Evolutionary conservation across 1,284 basidiomycete genomes (phyloP).

Genomic region (Papiliotrema nemorosa): DNA sequence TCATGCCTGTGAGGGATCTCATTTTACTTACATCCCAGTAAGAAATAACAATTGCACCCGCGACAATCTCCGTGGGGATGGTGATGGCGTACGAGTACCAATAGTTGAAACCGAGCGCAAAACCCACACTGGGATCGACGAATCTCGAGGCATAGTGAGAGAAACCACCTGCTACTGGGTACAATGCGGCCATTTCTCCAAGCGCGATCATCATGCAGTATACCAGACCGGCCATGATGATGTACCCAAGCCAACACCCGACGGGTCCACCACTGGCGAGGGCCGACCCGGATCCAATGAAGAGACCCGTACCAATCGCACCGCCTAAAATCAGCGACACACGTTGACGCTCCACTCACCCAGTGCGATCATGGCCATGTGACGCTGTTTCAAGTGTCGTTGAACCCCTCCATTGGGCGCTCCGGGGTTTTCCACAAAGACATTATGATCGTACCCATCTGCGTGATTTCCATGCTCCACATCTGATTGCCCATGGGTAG

Average conservation of each 20-base stretch:
- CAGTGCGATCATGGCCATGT: slow-evolving; percentile 33
- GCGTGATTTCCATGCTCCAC: too few species aligned
- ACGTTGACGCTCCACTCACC: slow-evolving; percentile 23
- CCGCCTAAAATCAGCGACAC: slow-evolving; percentile 2
- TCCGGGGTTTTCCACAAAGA: too few species aligned
- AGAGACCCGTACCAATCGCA: slow-evolving; percentile 45
- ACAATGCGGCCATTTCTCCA: slow-evolving; percentile 51
- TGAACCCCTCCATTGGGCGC: not conserved
- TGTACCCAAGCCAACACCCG: slow-evolving; percentile 47
- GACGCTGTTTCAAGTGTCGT: slow-evolving; percentile 18
- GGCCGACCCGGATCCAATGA: slow-evolving; percentile 53
- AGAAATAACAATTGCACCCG: slow-evolving; percentile 20
- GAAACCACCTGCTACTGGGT: slow-evolving; percentile 46
- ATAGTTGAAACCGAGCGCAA: slow-evolving; percentile 23
- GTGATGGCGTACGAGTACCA: slow-evolving; percentile 8
- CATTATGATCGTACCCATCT: too few species aligned
- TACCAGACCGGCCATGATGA: slow-evolving; percentile 45
- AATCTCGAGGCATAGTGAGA: slow-evolving; percentile 52
- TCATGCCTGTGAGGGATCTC: too few species aligned
- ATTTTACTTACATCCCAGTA: slow-evolving; percentile 29
- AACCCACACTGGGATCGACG: slow-evolving; percentile 55
- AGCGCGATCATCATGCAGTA: slow-evolving; percentile 46
- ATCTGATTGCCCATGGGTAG: too few species aligned
- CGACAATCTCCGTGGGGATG: slow-evolving; percentile 1
- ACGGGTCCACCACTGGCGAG: slow-evolving; percentile 53